phyloP scores from a whole-genome alignment of 306 rosid genomes.

The Cicer judaicum region DNA sequence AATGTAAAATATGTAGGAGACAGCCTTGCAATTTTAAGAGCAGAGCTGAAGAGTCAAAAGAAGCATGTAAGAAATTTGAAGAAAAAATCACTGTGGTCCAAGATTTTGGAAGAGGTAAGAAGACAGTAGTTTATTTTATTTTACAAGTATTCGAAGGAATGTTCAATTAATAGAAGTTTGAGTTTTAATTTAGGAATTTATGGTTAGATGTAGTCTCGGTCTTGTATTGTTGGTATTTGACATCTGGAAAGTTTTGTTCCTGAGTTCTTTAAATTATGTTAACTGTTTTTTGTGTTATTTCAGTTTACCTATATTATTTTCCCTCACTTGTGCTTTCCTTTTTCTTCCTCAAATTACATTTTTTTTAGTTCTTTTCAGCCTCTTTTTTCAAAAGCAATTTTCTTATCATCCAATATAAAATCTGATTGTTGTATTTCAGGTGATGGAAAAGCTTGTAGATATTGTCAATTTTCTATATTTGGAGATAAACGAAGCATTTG shows the following conservation, averaged over 20 bases:
- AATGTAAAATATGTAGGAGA: slow-evolving; percentile 70
- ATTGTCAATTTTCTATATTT: slow-evolving; percentile 81
- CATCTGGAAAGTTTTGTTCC: slow-evolving; percentile 25
- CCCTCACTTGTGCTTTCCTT: slow-evolving; percentile 6
- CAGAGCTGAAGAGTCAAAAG: slow-evolving; percentile 93
- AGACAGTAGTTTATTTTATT: slow-evolving; percentile 40
- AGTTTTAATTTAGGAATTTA: slow-evolving; percentile 16
- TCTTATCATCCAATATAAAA: slow-evolving; percentile 28
- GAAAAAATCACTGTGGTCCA: slow-evolving; percentile 97
- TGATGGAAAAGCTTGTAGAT: slow-evolving; percentile 95
- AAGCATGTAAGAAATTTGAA: slow-evolving; percentile 91
- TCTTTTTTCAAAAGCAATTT: slow-evolving; percentile 28
- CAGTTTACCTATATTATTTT: slow-evolving; percentile 16
- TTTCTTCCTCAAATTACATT: background rate
- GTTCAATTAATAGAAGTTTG: slow-evolving; percentile 14
- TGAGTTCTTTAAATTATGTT: slow-evolving; percentile 32
- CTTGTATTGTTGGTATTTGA: slow-evolving; percentile 17
- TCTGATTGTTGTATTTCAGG: slow-evolving; percentile 62
- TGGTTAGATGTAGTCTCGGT: slow-evolving; percentile 27
- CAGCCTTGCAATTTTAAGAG: slow-evolving; percentile 87
- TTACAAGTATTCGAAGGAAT: slow-evolving; percentile 14
- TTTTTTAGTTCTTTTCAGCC: slow-evolving; percentile 12
- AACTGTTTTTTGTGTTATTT: slow-evolving; percentile 13
- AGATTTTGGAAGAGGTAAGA: slow-evolving; percentile 95
- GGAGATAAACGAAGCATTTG: slow-evolving; percentile 94